These are phyloP conservation scores for Inonotus obliquus DNA, from an alignment of 1,284 basidiomycete genomes.

Conservation along the genomic window DNA sequence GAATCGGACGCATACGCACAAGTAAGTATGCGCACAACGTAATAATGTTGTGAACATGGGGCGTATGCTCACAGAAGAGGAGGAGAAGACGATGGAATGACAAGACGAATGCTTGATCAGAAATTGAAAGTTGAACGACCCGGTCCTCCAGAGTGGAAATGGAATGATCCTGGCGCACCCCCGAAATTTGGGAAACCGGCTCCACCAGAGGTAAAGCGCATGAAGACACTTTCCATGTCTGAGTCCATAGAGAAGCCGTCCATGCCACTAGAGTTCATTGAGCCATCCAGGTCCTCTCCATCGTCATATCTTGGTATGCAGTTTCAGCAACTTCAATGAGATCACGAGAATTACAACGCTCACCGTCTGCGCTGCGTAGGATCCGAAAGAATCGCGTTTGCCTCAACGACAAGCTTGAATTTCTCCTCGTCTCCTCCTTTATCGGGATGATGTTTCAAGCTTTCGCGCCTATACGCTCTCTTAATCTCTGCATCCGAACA, in stretches of 20 bases:
- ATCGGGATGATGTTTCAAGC: constrained; percentile 79
- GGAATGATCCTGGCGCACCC: not conserved
- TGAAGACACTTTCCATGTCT: constrained; percentile 58
- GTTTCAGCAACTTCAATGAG: constrained; percentile 54
- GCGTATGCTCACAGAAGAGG: not conserved
- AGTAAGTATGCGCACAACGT: not conserved
- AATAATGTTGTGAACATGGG: not conserved
- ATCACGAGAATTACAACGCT: constrained; percentile 25
- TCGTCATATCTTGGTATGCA: constrained; percentile 62
- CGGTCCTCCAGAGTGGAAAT: not conserved
- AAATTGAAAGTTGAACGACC: not conserved
- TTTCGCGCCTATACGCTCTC: constrained; percentile 74
- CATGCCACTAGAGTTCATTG: constrained; percentile 41
- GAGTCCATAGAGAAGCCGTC: constrained; percentile 32
- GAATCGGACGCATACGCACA: too few relatives aligned
- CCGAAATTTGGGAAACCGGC: too few relatives aligned
- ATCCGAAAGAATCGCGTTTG: constrained; percentile 73
- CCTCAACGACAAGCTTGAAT: constrained; percentile 79
- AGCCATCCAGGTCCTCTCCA: constrained; percentile 72
- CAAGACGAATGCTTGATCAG: not conserved
- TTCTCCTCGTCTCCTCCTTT: constrained; percentile 85
- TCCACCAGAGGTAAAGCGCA: constrained; percentile 41
- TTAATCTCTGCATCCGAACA: constrained; percentile 70
- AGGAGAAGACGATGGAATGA: not conserved
- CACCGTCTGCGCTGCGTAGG: constrained; percentile 58